Conservation (phyloP, 2,329 filamentous ascomycete species). For the Stagonosporopsis cucurbitacearum region DNA sequence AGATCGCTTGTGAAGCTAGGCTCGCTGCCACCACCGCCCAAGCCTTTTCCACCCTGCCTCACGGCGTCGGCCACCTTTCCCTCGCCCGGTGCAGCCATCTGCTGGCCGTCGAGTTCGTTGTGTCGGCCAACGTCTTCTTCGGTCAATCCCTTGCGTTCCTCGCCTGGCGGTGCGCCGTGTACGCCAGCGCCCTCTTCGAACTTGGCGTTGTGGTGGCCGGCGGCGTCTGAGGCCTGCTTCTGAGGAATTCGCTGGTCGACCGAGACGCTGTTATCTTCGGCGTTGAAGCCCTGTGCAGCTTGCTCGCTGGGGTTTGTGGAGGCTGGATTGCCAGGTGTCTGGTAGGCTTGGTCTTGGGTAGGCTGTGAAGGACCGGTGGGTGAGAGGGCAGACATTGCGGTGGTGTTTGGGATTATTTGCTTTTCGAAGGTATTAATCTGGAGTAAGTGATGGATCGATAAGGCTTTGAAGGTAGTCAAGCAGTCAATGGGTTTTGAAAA, state of each 20-base stretch:
- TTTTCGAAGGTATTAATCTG: not conserved
- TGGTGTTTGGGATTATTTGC: constrained; percentile 8
- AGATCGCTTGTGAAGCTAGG: constrained; percentile 54
- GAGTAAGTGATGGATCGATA: not conserved
- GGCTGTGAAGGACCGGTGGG: constrained; percentile 55
- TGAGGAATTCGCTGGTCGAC: constrained; percentile 49
- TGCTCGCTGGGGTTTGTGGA: constrained; percentile 51
- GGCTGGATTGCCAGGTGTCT: constrained; percentile 55
- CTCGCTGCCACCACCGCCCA: constrained; percentile 47
- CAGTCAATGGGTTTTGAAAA: not conserved
- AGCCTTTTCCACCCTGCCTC: constrained; percentile 34
- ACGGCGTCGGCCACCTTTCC: constrained; percentile 54
- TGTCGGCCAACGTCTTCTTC: constrained; percentile 52
- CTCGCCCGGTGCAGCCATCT: constrained; percentile 58
- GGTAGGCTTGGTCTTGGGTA: constrained; percentile 53
- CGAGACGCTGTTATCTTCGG: constrained; percentile 36
- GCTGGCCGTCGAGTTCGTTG: constrained; percentile 55
- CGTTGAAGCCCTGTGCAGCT: constrained; percentile 41
- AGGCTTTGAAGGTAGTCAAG: not conserved
- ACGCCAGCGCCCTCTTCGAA: constrained; percentile 45
- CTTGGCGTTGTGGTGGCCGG: constrained; percentile 49
- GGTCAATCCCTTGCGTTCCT: constrained; percentile 51
- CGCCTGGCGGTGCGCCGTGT: constrained; percentile 53
- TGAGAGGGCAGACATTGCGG: constrained; percentile 49
- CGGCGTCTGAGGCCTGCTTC: constrained; percentile 45